Evolutionary conservation across 805 yeast genomes (phyloP).

Genomic region (Isabelozyma gotoi): DNA sequence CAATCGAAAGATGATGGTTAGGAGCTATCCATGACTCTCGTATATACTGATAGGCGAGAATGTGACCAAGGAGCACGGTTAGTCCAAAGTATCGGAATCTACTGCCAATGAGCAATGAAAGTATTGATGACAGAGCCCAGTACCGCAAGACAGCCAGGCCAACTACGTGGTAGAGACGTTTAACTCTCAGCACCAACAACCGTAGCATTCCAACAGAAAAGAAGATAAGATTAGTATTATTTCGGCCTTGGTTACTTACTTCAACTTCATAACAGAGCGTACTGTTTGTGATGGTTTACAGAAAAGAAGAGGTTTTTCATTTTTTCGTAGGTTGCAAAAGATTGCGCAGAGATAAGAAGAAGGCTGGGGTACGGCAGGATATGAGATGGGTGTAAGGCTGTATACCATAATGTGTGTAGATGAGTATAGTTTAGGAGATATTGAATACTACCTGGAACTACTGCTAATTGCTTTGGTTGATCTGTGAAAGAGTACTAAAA

Average conservation of each 20-base stretch:
- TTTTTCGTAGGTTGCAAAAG: background rate
- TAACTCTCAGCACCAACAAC: background rate
- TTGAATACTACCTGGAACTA: no score
- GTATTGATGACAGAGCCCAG: background rate
- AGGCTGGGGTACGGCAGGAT: background rate
- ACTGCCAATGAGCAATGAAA: background rate
- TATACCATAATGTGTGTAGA: no score
- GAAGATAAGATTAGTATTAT: no score
- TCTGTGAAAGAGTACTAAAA: no score
- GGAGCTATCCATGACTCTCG: background rate
- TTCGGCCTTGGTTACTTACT: no score
- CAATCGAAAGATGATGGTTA: background rate
- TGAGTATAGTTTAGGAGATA: no score
- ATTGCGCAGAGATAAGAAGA: background rate
- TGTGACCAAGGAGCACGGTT: background rate
- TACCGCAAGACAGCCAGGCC: background rate
- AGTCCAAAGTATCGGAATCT: background rate
- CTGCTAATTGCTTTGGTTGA: no score
- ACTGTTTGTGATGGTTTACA: background rate
- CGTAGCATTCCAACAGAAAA: no score
- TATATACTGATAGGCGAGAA: background rate
- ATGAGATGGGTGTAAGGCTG: no score
- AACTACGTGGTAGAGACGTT: background rate
- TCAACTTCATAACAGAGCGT: no score
- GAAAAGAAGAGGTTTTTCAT: no score